phyloP scores from a whole-genome alignment of 129 eudicot species.

The Chrysanthemum seticuspe region DNA sequence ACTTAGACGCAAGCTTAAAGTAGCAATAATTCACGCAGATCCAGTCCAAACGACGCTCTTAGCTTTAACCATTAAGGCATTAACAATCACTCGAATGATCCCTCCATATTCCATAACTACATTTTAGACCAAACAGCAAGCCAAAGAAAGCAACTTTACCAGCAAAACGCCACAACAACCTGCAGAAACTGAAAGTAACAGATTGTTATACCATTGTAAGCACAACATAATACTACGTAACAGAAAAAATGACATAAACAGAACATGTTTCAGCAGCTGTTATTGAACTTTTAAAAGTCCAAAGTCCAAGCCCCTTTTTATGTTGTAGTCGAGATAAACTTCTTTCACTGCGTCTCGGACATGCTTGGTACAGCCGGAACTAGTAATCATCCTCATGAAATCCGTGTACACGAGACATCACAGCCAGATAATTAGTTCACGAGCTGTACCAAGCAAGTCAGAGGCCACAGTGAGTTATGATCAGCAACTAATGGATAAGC shows the following conservation, averaged over 20 bases:
- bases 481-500: slow-evolving; percentile 1
- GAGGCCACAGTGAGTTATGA: slow-evolving; percentile 49
- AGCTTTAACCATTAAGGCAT: background rate
- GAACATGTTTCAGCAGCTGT: background rate
- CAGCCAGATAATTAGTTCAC: slow-evolving; percentile 36
- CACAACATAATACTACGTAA: background rate
- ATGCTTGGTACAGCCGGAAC: slow-evolving; percentile 25
- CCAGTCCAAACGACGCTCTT: background rate
- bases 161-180: slow-evolving; percentile 16
- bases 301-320: slow-evolving; percentile 9
- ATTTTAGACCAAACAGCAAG: background rate
- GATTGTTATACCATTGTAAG: background rate
- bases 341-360: slow-evolving; percentile 23
- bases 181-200: slow-evolving; percentile 17
- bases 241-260: background rate
- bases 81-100: background rate
- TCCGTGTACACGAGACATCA: background rate
- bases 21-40: background rate
- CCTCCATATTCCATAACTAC: background rate
- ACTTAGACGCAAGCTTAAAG: background rate
- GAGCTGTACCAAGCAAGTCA: slow-evolving; percentile 80
- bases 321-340: background rate
- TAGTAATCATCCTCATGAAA: slow-evolving; percentile 15
- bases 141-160: slow-evolving; percentile 15
- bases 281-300: slow-evolving; percentile 1